Evolutionary conservation across 2,329 filamentous ascomycete genomes (phyloP), one percentile per base, ranked within the genome.

Genomic region (Grosmannia clavigera): DNA sequence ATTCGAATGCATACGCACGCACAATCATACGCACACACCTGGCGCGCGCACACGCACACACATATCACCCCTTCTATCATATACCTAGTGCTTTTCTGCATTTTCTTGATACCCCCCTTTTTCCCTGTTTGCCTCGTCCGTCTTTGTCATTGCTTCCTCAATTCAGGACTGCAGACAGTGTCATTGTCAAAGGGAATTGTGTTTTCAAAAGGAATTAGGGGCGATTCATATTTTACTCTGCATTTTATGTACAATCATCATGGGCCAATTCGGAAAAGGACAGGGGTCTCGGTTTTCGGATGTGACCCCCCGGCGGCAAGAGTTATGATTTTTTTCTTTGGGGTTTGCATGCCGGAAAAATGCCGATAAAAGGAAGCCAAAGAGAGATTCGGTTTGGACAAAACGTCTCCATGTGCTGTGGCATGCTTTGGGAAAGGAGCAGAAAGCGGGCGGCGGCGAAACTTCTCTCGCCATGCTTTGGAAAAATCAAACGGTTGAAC

Each of bases 91-190:
- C 22, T 48, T 61, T 58, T 29, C 9, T 57, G 35, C 25, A 52
- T 55, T 58, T 52, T 33, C 27, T 33, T 60, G 58, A 60, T 60
- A 60, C 58, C 58, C 53, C 19, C 58, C 5, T 19, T 25, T 55
- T 29, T 2, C 33, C 16, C 25, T 46, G 7, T 52, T 22, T 12
- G 22, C 16, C 58, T 46, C 52, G 38, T 35, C 40, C 35, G 14
- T 27, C 29, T 29, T 38, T 55, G 22, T 11, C 29, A 10, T 14
- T 12, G 31, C 25, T 29, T 54, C 25, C 12, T 29, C 11, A 19
- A 58, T 14, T 1, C 25, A 10, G 48, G 48, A 29, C 31, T 19
- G 33, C 56, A 51, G 56, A 29, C 48, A 40, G 3, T 58, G 19
- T 29, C 33, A 48, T 38, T 50, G 11, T 40, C 25, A 33, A 33